phyloP scores from a whole-genome alignment of 306 rosid genomes.

The Sesbania bispinosa region DNA sequence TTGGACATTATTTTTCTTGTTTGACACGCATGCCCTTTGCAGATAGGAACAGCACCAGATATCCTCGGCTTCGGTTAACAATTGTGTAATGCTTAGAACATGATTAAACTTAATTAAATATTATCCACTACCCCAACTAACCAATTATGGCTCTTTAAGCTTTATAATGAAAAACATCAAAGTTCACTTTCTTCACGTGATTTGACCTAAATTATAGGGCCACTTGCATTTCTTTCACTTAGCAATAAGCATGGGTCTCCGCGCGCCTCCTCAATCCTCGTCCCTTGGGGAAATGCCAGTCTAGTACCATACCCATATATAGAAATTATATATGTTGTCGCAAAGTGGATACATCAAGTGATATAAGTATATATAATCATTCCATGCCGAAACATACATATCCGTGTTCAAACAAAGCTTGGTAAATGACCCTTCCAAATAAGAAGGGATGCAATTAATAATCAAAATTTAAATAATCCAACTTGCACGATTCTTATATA shows the following conservation, averaged over 20 bases:
- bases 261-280: not conserved
- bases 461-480: not conserved
- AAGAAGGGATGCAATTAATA: not conserved
- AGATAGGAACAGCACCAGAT: not conserved
- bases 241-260: too few species aligned
- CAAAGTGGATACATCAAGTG: too few species aligned
- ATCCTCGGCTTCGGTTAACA: not conserved
- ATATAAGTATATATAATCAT: too few species aligned
- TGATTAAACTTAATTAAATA: not conserved
- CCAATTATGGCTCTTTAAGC: slow-evolving; percentile 24
- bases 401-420: not conserved
- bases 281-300: not conserved
- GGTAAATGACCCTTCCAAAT: not conserved
- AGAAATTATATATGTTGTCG: too few species aligned
- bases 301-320: not conserved
- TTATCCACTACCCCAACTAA: slow-evolving; percentile 22
- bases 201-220: not conserved
- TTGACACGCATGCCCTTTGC: slow-evolving; percentile 27
- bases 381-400: not conserved
- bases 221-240: slow-evolving; percentile 12
- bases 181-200: slow-evolving; percentile 34
- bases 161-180: not conserved
- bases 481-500: not conserved
- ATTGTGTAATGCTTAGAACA: not conserved
- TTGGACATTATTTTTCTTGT: not conserved